Evolutionary conservation across 1,139 yeast species (phyloP), one percentile per base, ranked within the genome.

Genomic region (Zygoascus sp.): DNA sequence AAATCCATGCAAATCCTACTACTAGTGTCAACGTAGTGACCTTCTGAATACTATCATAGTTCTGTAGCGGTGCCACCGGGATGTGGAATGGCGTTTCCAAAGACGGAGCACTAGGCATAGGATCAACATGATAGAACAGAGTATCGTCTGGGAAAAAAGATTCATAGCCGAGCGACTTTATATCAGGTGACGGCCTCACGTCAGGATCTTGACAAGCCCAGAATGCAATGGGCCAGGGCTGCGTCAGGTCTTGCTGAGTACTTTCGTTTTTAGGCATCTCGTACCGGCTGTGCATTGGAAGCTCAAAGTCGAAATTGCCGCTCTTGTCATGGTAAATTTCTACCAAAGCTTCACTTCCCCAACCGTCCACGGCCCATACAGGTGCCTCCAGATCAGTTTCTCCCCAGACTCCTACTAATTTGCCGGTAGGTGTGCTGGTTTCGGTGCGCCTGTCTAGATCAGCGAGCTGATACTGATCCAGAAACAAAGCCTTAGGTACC

Each of bases 211-310:
- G 70, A 58, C 82, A 77, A 0, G 77, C 80, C 69, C 74, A 70
- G 52, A 76, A 76, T 2, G 76, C 62, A 3, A 58, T 53, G 2
- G 81, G 80, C 44, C 65, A 63, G 2, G 67, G 57, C 28, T 69
- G 54, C 3, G 48, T 44, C 21, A 58, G 61, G 19, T 52, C 45
- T 13, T 38, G 56, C 11, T 50, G 51, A 21, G 53, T 52, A 11
- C 55, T 57, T 10, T 56, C 53, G 15, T 51, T 38, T 3, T 50
- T 56, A 1, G 80, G 80, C 22, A 55, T 54, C 13, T 69, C 67
- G 54, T 77, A 77, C 40, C 82, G 66, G 23, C 78, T 70, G 55
- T 77, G 81, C 53, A 75, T 59, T 6, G 73, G 73, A 7, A 77
- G 59, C 16, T 64, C 69, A 49, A 65, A 63, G 50, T 59, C 58